Base-by-base conservation (phyloP, 1,284 basidiomycete species). In the Moesziomyces parantarcticus region DNA sequence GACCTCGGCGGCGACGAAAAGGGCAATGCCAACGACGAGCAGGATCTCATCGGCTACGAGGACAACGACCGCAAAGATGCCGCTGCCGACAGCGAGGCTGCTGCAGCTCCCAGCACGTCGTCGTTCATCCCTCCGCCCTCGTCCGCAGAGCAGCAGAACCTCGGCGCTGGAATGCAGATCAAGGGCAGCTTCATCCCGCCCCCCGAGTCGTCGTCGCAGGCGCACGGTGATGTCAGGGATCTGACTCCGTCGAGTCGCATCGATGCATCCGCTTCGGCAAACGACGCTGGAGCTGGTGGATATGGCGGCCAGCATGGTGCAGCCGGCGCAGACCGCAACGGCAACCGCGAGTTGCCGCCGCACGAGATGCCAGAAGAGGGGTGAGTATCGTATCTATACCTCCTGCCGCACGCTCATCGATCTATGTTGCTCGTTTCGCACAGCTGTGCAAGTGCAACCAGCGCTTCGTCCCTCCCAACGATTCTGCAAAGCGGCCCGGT, bases 291-390 rank as follows among this genome's bases (percentile, higher is more conserved):
- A 6, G 45, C 25, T 14, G 32, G 39, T 3, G 48, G 46, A 8
- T 18, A 43, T n/a, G 29, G 43, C 1, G 34, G 26, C 3, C 50
- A 60, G 34, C 36, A 50, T 7, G 23, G 25, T 8, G 49, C 46
- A 21, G 43, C 44, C 18, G 49, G 55, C 23, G 34, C 48, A 11
- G 18, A 54, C 20, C 48, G 54, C 14, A 47, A 49, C 7, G 54
- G 47, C 23, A 50, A 63, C 76, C 88, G 91, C 51, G 89, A 89
- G 21, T 88, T 94, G 25, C 88, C 92, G 57, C 93, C 94, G 14
- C 93, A 92, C 52, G 94, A 97, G 85, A 96, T 95, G 93, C 94
- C 94, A 85, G 95, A 97, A 82, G 94, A 97, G 92, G 94, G 94
- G 95, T 97, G 89, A 94, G 94, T 88, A 58, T 29, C 42, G 18